Base-by-base conservation (phyloP, 768 basidiomycete species). In the Dentipellis fragilis region DNA sequence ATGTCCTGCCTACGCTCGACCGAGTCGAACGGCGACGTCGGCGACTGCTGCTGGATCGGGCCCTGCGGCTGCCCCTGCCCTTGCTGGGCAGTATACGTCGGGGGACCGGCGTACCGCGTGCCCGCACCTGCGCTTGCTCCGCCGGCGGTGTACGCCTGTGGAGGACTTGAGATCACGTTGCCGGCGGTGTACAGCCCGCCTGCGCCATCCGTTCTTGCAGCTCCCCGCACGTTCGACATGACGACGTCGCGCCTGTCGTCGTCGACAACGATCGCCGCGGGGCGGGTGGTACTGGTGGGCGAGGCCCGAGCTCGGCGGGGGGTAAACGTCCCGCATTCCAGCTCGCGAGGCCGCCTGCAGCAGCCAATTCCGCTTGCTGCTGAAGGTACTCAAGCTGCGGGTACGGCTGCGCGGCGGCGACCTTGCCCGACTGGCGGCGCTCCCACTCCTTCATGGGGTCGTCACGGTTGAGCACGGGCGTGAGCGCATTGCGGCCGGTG, bases 361-460 rank as follows among this genome's bases (percentile, higher is more conserved):
- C 79, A 1, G 80, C 88, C 62, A 90, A 74, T 69, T 91, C 90
- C 1, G 92, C 94, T 66, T 97, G 94, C 67, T 96, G 93, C 61
- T 95, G 91, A 50, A 98, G 71, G 66, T 81, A 90, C 67, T 95
- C 93, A 36, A 98, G 76, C 64, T 93, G 92, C 6, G 89, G 92
- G 64, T 94, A 93, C 22, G 86, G 84, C 64, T 86, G 83, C 14
- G 83, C 80, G n/a, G 81, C 81, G 11, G 74, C 70, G 1, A 80
- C 76, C 63, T 86, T 87, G 16, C 85, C 89, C 10, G 83, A 72
- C 66, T 93, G 89, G 58, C 93, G 74, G 61, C 93, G 72, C 70
- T 98, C 96, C 95, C 95, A 98, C 71, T 97, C 95, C 45, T 87
- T 81, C 75, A 92, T 87, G 46, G 90, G 87, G 59, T 99, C 95